phyloP scores from a whole-genome alignment of 768 basidiomycete genomes.

The Auricularia sp. region DNA sequence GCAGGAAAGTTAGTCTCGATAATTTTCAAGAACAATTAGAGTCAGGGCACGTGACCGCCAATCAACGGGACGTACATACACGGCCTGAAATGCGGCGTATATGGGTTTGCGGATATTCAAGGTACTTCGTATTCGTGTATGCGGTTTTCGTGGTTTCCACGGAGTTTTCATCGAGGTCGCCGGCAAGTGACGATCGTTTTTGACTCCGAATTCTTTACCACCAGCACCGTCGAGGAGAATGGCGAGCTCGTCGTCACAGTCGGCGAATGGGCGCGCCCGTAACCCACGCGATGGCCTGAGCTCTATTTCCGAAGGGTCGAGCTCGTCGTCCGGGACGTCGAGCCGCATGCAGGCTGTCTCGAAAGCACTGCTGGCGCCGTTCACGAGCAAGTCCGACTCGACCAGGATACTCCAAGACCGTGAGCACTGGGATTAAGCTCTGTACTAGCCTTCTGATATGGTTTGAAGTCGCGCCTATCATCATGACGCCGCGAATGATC shows the following conservation, averaged over 20 bases:
- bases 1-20: too few species aligned
- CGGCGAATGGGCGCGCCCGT: background rate
- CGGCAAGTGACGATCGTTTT: too few species aligned
- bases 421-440: slow-evolving; percentile 27
- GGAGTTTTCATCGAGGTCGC: too few species aligned
- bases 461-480: slow-evolving; percentile 65
- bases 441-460: background rate
- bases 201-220: too few species aligned
- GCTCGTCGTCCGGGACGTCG: slow-evolving; percentile 11
- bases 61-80: too few species aligned
- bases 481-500: slow-evolving; percentile 84
- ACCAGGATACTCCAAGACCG: slow-evolving; percentile 66
- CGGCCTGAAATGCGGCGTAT: too few species aligned
- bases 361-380: slow-evolving; percentile 62
- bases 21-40: too few species aligned
- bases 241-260: background rate
- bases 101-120: too few species aligned
- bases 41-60: too few species aligned
- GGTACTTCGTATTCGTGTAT: too few species aligned
- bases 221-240: background rate
- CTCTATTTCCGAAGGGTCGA: slow-evolving; percentile 17
- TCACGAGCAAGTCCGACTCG: slow-evolving; percentile 47
- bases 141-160: too few species aligned
- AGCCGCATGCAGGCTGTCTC: slow-evolving; percentile 53
- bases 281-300: slow-evolving; percentile 29